Evolutionary conservation across 1,284 basidiomycete species (phyloP).

Genomic region (Austroboletus novae-zelandiae): DNA sequence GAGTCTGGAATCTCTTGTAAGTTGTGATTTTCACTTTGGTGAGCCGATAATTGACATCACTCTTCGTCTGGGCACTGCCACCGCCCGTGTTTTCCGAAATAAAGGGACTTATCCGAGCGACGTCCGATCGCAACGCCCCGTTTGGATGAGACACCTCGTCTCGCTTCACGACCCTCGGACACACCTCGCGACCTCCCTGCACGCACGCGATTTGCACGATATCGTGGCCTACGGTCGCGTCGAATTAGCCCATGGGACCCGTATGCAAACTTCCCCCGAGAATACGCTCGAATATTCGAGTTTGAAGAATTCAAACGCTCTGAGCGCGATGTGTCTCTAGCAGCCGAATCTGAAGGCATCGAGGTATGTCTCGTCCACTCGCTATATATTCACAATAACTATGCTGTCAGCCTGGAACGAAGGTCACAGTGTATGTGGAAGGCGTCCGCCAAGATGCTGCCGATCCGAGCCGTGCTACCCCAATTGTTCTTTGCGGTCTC

Average conservation of each 20-base stretch:
- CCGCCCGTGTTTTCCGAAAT: no score
- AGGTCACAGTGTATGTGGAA: slow-evolving; percentile 73
- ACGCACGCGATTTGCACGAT: slow-evolving; percentile 87
- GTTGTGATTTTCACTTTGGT: no score
- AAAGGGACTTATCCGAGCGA: no score
- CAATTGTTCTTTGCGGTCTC: slow-evolving; percentile 80
- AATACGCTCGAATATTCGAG: slow-evolving; percentile 95
- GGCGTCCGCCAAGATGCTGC: no score
- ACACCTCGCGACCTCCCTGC: slow-evolving; percentile 90
- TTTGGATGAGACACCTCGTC: no score
- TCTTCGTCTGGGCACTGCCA: no score
- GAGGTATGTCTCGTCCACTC: slow-evolving; percentile 47
- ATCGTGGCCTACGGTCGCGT: slow-evolving; percentile 89
- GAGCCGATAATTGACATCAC: no score
- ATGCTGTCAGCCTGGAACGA: slow-evolving; percentile 63
- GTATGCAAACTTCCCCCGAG: slow-evolving; percentile 94
- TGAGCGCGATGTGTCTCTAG: slow-evolving; percentile 69
- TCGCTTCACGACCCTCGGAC: no score
- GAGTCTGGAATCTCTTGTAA: no score
- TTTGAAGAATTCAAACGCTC: slow-evolving; percentile 95
- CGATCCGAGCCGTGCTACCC: slow-evolving; percentile 35
- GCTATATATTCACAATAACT: not conserved
- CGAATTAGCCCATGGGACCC: slow-evolving; percentile 97
- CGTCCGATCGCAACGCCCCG: no score
- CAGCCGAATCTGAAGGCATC: slow-evolving; percentile 58